Base-by-base conservation (phyloP, 805 yeast genomes). In the Zygosaccharomyces bailii region DNA sequence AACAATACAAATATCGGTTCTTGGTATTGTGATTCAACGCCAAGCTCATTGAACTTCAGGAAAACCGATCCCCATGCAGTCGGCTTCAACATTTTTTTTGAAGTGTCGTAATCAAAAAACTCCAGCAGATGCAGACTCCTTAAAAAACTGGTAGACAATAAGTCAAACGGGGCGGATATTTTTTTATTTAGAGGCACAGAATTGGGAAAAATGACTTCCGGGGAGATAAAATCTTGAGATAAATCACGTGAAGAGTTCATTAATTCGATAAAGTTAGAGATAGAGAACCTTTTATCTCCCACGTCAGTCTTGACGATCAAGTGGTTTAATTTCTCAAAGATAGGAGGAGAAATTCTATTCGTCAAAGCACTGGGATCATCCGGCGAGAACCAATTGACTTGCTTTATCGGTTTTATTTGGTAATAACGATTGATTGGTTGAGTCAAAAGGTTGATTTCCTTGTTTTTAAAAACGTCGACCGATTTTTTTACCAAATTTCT, bases 341-440 rank as follows among this genome's bases (percentile, higher is more conserved):
- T 57, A 1, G 85, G 72, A 5, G 86, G 84, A 4, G 73, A 66
- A 36, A 75, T 55, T 53, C 83, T 73, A 52, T 76, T 80, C 14
- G 72, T 73, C 21, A 84, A 59, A 42, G 72, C 73, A 18, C 66
- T 53, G 17, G 64, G 59, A 7, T 54, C 42, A 34, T 55, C 46
- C 13, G 66, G 60, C 50, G 79, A 73, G 67, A 71, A 83, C 83
- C 84, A 83, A 48, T 68, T 76, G 13, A 67, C 61, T 19, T 75
- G 76, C 34, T 72, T 67, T 30, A 86, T 72, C 44, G 75, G 79
- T 59, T 83, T 85, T 47, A 77, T 82, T 60, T 90, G 97, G 61
- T 80, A 88, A 65, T 86, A 91, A 60, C 98, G 80, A 51, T 87
- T 82, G 54, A 89, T 74, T 19, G 82, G 76, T 53, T 79, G 81